These are phyloP conservation scores for Glycyrrhiza uralensis DNA, from an alignment of 306 rosid species.

Conservation along the genomic window DNA sequence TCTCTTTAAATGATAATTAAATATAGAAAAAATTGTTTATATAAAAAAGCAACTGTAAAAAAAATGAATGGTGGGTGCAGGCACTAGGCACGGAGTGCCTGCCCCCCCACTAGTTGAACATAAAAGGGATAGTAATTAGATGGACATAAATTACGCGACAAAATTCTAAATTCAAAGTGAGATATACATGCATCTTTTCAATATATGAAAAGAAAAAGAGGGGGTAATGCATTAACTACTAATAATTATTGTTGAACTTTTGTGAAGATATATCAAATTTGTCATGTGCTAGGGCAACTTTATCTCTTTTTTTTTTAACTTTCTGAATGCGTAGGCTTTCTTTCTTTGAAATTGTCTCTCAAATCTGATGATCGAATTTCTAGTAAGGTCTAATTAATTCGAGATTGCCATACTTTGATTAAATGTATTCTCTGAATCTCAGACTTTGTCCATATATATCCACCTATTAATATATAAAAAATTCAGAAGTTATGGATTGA, in stretches of 20 bases:
- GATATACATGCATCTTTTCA: slow-evolving; percentile 9
- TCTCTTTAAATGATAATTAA: too few relatives aligned
- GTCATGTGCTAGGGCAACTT: slow-evolving; percentile 19
- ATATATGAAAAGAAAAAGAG: background rate
- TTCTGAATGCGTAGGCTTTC: slow-evolving; percentile 21
- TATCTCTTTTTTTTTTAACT: background rate
- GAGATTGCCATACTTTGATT: slow-evolving; percentile 15
- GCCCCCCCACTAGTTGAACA: too few relatives aligned
- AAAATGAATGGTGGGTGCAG: too few relatives aligned
- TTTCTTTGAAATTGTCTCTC: slow-evolving; percentile 20
- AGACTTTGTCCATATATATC: slow-evolving; percentile 28
- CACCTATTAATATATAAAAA: slow-evolving; percentile 6
- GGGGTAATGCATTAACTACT: slow-evolving; percentile 11
- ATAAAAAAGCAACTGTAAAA: too few relatives aligned
- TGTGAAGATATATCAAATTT: slow-evolving; percentile 26
- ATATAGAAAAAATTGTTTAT: too few relatives aligned
- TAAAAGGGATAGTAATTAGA: background rate
- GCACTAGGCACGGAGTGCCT: too few relatives aligned
- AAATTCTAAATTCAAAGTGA: background rate
- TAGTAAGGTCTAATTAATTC: slow-evolving; percentile 26
- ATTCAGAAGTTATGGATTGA: slow-evolving; percentile 27
- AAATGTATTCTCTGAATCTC: slow-evolving; percentile 9
- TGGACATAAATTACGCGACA: background rate
- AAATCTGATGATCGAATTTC: slow-evolving; percentile 23
- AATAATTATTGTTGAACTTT: slow-evolving; percentile 28